Evolutionary conservation across 2,329 filamentous ascomycete species (phyloP).

Genomic region (Fusarium humuli): DNA sequence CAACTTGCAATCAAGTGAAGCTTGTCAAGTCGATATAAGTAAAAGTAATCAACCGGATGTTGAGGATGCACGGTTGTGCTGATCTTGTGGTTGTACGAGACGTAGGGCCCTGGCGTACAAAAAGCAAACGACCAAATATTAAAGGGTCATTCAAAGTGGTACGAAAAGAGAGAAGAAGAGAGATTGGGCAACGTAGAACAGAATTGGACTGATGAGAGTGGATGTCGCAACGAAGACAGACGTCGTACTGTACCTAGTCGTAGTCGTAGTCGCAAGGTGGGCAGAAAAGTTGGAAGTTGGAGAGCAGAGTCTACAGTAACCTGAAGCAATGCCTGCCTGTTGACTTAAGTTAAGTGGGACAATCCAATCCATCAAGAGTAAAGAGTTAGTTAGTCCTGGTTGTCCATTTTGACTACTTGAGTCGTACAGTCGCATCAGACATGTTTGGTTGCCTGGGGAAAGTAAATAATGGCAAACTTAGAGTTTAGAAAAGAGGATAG

Average conservation of each 20-base stretch:
- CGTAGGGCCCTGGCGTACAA: constrained; percentile 31
- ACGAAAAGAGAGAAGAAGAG: background rate
- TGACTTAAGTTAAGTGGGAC: constrained; percentile 36
- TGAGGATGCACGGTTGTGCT: constrained; percentile 18
- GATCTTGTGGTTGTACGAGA: constrained; percentile 24
- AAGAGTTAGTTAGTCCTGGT: too few species aligned
- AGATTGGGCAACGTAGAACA: background rate
- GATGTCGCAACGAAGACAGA: background rate
- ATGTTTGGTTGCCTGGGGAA: constrained; percentile 22
- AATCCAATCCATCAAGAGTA: constrained; percentile 2
- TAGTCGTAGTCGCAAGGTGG: constrained; percentile 11
- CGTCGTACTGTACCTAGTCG: background rate
- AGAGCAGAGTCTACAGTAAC: background rate
- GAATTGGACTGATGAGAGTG: constrained; percentile 1
- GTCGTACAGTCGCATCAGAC: background rate
- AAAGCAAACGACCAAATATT: constrained; percentile 24
- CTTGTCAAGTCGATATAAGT: constrained; percentile 10
- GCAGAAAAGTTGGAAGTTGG: constrained; percentile 35
- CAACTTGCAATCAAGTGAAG: background rate
- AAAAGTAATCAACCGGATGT: background rate
- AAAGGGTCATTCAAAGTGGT: constrained; percentile 13
- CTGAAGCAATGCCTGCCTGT: constrained; percentile 13
- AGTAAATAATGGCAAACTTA: constrained; percentile 35
- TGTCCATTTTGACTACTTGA: background rate
- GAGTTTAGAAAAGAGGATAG: constrained; percentile 2